phyloP scores from a whole-genome alignment of 1,139 yeast genomes.

The Candida gigantensis region DNA sequence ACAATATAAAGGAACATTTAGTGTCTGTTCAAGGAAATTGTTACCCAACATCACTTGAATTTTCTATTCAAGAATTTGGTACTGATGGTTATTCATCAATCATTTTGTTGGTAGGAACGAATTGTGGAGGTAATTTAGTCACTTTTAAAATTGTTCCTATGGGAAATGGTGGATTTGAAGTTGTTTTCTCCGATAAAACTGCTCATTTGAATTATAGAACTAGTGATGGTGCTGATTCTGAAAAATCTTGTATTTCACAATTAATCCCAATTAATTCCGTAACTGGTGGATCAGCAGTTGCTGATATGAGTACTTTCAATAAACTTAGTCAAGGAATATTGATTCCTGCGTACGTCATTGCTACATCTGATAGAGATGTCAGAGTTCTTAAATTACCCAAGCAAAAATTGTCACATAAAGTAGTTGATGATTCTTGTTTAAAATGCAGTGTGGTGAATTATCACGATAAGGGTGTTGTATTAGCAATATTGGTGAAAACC shows the following conservation, averaged over 20 bases:
- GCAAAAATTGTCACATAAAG: slow-evolving; percentile 61
- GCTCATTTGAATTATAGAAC: slow-evolving; percentile 40
- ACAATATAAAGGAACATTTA: slow-evolving; percentile 41
- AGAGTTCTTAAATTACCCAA: slow-evolving; percentile 64
- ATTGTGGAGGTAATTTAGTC: slow-evolving; percentile 67
- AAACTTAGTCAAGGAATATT: slow-evolving; percentile 62
- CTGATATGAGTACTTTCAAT: slow-evolving; percentile 59
- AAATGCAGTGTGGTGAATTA: slow-evolving; percentile 39
- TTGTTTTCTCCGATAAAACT: slow-evolving; percentile 53
- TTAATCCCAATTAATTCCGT: slow-evolving; percentile 60
- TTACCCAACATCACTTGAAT: slow-evolving; percentile 63
- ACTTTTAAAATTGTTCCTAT: slow-evolving; percentile 71
- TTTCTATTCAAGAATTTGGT: slow-evolving; percentile 68
- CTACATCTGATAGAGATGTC: slow-evolving; percentile 62
- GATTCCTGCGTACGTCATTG: slow-evolving; percentile 63
- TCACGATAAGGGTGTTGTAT: slow-evolving; percentile 31
- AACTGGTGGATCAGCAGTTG: slow-evolving; percentile 65
- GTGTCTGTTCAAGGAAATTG: slow-evolving; percentile 37
- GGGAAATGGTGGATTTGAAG: slow-evolving; percentile 67
- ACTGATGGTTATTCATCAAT: slow-evolving; percentile 72
- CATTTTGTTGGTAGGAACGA: slow-evolving; percentile 75
- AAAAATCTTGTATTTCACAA: slow-evolving; percentile 51
- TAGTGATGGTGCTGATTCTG: slow-evolving; percentile 30
- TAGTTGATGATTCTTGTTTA: slow-evolving; percentile 64
- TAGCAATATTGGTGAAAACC: slow-evolving; percentile 38